Base-by-base conservation (phyloP, 2,329 filamentous ascomycete genomes). In the Colletotrichum lini region DNA sequence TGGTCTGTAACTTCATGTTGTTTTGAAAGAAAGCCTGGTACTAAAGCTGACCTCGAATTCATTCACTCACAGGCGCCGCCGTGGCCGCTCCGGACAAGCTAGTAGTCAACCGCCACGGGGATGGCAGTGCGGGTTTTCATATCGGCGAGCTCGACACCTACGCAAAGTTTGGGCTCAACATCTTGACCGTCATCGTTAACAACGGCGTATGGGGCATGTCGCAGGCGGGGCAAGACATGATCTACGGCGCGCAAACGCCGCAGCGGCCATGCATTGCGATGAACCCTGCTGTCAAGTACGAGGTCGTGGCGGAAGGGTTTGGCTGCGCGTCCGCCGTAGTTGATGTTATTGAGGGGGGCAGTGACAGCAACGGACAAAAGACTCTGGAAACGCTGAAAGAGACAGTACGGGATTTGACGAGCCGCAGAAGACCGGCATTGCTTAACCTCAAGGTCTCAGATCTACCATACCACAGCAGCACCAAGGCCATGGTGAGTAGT, bases 181-280 rank as follows among this genome's bases (percentile, higher is more conserved):
- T 67, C 58, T 26, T 67, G 26, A 67, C 65, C 1, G 65, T 67
- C 12, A 30, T 67, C 15, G 49, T 67, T 10, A 67, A 67, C 21
- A 67, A 67, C 40, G 38, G 54, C 49, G 65, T 67, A 10, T 67
- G 65, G 65, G 65, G 65, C n/a, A 67, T 67, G 65, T 67, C 65
- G 23, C 65, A 63, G 16, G 65, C 65, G 13, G 65, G 65, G 4
- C 65, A 63, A 49, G 50, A 67, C 26, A 63, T 67, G 21, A 47
- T 67, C 23, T 67, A 63, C 42, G 65, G 65, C 9, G 65, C 47
- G 26, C 62, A 62, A 16, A 67, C 65, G 10, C 58, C 58, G 23
- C 65, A 63, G 13, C 65, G 65, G 49, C 65, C 65, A 10, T 67
- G 65, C 35, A 40, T 67, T 13, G 65, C 58, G 30, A 67, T 67